Percentiles rank a stretch among this genome's conserved stretches.
Evolutionary conservation across 2,329 filamentous ascomycete species (phyloP).

Genomic region (Penicillium carneum): DNA sequence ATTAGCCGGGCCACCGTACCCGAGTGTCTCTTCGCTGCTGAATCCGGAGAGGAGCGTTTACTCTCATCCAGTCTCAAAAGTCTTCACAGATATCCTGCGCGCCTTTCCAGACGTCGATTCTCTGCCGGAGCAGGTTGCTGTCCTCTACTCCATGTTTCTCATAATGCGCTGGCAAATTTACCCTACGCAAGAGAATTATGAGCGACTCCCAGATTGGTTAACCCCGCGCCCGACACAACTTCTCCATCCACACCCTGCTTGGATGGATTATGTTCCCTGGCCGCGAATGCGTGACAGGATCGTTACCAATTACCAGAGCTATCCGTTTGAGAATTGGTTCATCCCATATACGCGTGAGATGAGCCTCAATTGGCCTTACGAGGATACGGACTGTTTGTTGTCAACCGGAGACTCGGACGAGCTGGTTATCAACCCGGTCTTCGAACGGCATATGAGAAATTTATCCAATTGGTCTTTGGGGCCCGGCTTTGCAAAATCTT

Average conservation of each 20-base stretch:
- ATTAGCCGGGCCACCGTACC: constrained; percentile 78
- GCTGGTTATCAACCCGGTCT: constrained; percentile 82
- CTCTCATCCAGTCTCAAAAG: constrained; percentile 79
- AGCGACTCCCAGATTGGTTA: constrained; percentile 76
- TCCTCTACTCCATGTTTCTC: constrained; percentile 86
- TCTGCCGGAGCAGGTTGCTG: constrained; percentile 82
- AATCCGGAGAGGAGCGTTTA: constrained; percentile 70
- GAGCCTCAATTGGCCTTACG: constrained; percentile 84
- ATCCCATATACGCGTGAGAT: constrained; percentile 79
- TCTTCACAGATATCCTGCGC: constrained; percentile 83
- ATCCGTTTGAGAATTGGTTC: constrained; percentile 81
- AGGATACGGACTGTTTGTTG: constrained; percentile 73
- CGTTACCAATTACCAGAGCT: constrained; percentile 61
- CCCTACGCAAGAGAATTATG: constrained; percentile 79
- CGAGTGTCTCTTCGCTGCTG: constrained; percentile 78
- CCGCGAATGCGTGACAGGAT: constrained; percentile 76
- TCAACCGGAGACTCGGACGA: constrained; percentile 63
- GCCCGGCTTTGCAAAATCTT: constrained; percentile 69
- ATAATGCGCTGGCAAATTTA: constrained; percentile 85
- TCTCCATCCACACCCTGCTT: constrained; percentile 73
- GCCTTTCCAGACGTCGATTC: constrained; percentile 81
- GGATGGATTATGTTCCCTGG: constrained; percentile 84
- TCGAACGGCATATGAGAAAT: constrained; percentile 78
- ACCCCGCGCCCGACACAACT: constrained; percentile 72
- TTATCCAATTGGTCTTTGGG: constrained; percentile 84